Evolutionary conservation across 1,284 basidiomycete species (phyloP), one percentile per base, ranked within the genome.

Genomic region (Cryptococcus sp.): DNA sequence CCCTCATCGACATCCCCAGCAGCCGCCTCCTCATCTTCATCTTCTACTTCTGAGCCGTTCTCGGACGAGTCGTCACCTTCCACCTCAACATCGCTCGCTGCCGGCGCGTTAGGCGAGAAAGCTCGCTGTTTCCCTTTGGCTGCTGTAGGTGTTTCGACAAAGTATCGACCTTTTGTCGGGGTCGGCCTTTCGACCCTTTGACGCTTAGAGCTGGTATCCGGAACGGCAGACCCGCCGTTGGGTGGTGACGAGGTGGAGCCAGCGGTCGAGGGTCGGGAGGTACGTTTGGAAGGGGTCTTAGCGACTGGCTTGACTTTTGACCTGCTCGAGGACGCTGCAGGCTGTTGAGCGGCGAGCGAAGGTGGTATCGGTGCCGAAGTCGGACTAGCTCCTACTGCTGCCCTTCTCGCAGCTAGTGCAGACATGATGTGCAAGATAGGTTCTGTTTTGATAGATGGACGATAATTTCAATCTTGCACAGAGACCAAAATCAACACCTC

Each of bases 91-190:
- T 43, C 52, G 34, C 18, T 19, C 9, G 11, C 10, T 9, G 50
- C 58, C 0, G 64, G 62, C 0, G 58, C 61, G 35, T 62, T 60
- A 12, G 65, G 65, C 12, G 67, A 69, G 44, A 63, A 66, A n/a
- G 45, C 35, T 51, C 46, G 34, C 43, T 31, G 38, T n/a, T 25
- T 26, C 6, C 24, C 35, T 41, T 7, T 1, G 6, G 2, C 35
- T 39, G 18, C 45, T 41, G 23, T 41, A 46, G 34, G 25, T n/a
- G 7, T 43, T 23, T 36, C n/a, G 21, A 38, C 44, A 38, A 45
- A 45, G 23, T 45, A 45, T 18, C 44, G 33, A 9, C 24, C 19
- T 26, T 26, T 23, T 5, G 24, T n/a, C 16, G 25, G 28, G 18
- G 24, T 18, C 26, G 34, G 24, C n/a, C 18, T 38, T 9, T 38